Evolutionary conservation across 768 basidiomycete species (phyloP), one percentile per base, ranked within the genome.

Genomic region (Mycena crocata): DNA sequence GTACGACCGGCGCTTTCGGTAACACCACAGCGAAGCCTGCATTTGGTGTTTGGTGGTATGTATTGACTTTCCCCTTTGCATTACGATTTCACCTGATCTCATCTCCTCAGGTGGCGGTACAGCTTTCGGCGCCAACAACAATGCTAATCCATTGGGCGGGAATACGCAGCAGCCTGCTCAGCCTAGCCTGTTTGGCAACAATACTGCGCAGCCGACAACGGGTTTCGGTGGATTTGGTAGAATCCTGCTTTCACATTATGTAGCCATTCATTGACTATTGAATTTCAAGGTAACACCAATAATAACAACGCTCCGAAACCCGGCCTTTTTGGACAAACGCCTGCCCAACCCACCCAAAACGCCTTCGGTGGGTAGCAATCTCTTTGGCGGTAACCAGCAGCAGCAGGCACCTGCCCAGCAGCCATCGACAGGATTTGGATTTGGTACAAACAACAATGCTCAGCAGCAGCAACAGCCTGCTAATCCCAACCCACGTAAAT

Each of bases 301-400:
- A 73, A 72, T 55, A 72, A 74, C 42, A 75, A 76, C 61, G 72
- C 81, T 24, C 64, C 78, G 23, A 87, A 88, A 62, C 80, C 87
- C 7, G 78, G 79, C 19, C 73, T 87, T 28, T 89, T 89, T 60
- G 86, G 87, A 28, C 69, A 70, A 28, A 55, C 83, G 12, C 68
- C 84, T 14, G 69, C 74, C 46, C 85, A 88, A 64, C 80, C 85
- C 35, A 65, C 81, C 28, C 69, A 78, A 32, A 76, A 78, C 23
- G 76, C 77, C 26, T 84, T 83, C 59, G 81, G 83, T n/a, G 75
- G 76, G n/a, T 12, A 82, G 83, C 37, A 82, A 81, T 19, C 30
- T 68, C 7, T 68, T 45, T 67, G 72, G 59, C 74, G 77, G 39
- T 79, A 75, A 67, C 26, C 79, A 77, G 51, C 78, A 78, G 56